Evolutionary conservation across 305 asterid species (phyloP).

Genomic region (Petunia hybrid): DNA sequence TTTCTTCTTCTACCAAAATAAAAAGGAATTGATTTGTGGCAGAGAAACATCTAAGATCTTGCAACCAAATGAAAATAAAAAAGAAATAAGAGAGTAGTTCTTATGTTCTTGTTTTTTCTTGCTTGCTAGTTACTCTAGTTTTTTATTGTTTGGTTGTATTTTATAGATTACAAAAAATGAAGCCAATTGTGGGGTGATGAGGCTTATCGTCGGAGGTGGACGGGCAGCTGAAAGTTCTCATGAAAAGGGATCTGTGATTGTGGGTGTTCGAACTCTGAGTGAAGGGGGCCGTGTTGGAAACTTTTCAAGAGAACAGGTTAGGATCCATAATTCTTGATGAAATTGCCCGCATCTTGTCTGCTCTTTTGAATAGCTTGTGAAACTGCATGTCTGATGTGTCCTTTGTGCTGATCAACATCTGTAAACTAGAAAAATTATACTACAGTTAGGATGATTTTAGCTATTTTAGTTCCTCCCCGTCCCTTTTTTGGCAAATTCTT

Average conservation of each 20-base stretch:
- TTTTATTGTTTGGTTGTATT: constrained; percentile 36
- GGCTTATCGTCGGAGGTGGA: constrained; percentile 99
- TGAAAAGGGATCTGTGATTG: constrained; percentile 88
- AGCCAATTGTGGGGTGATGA: constrained; percentile 98
- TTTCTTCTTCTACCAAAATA: background rate
- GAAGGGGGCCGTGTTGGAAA: constrained; percentile 99
- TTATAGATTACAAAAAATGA: constrained; percentile 81
- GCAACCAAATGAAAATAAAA: constrained; percentile 23
- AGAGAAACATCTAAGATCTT: constrained; percentile 11
- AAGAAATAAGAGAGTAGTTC: background rate
- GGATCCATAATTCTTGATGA: constrained; percentile 29
- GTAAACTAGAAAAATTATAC: constrained; percentile 13
- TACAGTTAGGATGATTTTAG: constrained; percentile 21
- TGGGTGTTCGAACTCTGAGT: constrained; percentile 97
- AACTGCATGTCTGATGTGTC: constrained; percentile 20
- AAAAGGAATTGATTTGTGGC: background rate
- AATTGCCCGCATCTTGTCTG: constrained; percentile 24
- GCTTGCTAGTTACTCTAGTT: constrained; percentile 32
- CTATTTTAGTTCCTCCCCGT: background rate
- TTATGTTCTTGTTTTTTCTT: background rate
- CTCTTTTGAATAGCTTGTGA: constrained; percentile 14
- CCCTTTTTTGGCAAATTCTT: background rate
- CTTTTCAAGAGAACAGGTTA: constrained; percentile 98
- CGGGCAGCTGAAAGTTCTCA: constrained; percentile 91
- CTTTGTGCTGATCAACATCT: constrained; percentile 5